Evolutionary conservation across 2,329 filamentous ascomycete genomes (phyloP).

Genomic region (Diaporthe australafricana): DNA sequence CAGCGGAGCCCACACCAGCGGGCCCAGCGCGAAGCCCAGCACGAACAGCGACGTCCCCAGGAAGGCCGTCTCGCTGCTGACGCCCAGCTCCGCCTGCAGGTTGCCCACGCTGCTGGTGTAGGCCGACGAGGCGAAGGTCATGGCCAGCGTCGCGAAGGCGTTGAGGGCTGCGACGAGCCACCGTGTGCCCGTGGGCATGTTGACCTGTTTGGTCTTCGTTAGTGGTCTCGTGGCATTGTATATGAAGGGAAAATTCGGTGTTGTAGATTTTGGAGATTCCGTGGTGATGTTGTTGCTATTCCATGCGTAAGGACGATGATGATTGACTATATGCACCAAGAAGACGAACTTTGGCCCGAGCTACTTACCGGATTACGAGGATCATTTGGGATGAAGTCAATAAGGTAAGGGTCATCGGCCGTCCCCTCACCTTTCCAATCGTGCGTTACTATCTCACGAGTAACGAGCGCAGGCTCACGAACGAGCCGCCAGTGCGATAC

Average conservation of each 20-base stretch:
- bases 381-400: constrained; percentile 35
- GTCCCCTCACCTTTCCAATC: constrained; percentile 30
- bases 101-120: constrained; percentile 54
- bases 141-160: constrained; percentile 39
- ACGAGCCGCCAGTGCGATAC: constrained; percentile 26
- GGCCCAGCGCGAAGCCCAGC: constrained; percentile 66
- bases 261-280: background rate
- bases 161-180: constrained; percentile 44
- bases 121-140: constrained; percentile 65
- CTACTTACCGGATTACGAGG: background rate
- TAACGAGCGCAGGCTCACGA: constrained; percentile 12
- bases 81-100: constrained; percentile 54
- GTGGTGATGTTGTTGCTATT: background rate
- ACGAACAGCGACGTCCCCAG: constrained; percentile 67
- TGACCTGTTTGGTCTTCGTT: background rate
- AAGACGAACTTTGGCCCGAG: too few species aligned
- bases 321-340: accelerated
- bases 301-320: background rate
- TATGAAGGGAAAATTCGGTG: background rate
- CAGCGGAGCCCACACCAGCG: constrained; percentile 69
- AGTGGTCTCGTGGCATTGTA: background rate
- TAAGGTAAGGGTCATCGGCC: constrained; percentile 28
- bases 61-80: constrained; percentile 55
- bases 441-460: background rate
- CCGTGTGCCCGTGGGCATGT: constrained; percentile 50